Base-by-base conservation (phyloP, 441 rosid species). In the Rhodomyrtus psidioides region DNA sequence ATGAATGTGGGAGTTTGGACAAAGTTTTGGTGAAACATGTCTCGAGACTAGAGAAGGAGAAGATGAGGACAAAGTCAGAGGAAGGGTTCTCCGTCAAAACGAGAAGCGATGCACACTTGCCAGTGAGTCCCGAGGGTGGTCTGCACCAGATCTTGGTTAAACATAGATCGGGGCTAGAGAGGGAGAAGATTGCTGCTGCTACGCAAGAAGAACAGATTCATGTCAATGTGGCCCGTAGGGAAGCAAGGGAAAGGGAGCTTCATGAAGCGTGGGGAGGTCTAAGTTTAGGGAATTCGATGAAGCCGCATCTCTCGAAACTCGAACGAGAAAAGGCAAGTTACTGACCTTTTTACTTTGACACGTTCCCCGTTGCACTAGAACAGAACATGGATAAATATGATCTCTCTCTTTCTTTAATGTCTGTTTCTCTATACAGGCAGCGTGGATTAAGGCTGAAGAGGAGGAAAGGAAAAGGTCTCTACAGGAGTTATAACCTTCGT, bases 221-320 rank as follows among this genome's bases (percentile, higher is more conserved):
- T 84, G 79, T 84, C 12, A 85, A 88, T 9, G 87, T 89, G 34
- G 86, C 92, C 27, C 97, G 98, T 53, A 94, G 89, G 91, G 91
- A 93, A 91, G 93, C 93, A 53, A 91, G 95, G 87, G 97, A 94
- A 23, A 94, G 89, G 90, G 99, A 97, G 91, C 87, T 97, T 92
- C 94, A 91, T 89, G 98, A 94, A 91, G 92, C 95, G 82, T 96
- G 99, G 99, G 98, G 97, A 88, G 99, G 99, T 81, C 86, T 97
- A 59, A 94, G 96, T 89, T 92, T 97, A 54, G 98, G 97, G 16
- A 94, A 96, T 87, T 94, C 96, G 46, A 90, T 96, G 51, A 88
- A 85, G 57, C 96, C 96, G 7, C 96, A 92, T 88, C 82, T 93
- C 30, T 96, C 98, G 42, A 96, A 91, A 88, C 98, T 97, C 27